phyloP scores from a whole-genome alignment of 768 basidiomycete species.

The Kwoniella dejecticola region DNA sequence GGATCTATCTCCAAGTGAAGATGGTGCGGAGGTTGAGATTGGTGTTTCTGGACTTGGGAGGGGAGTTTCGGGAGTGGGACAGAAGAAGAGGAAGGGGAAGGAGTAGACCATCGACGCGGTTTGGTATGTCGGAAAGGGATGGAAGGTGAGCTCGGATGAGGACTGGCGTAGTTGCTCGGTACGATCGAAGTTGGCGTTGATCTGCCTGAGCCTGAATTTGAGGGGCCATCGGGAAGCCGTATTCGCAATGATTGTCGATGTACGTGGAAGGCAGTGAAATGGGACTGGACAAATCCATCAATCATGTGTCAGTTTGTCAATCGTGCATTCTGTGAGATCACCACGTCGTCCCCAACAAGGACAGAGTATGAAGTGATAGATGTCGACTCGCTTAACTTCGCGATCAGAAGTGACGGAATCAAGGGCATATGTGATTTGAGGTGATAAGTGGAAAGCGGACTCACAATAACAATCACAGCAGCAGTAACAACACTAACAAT shows the following conservation, averaged over 20 bases:
- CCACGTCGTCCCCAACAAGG: too few relatives aligned
- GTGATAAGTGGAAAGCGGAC: too few relatives aligned
- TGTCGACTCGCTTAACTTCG: too few relatives aligned
- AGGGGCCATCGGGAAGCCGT: conserved; percentile 14
- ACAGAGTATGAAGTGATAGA: too few relatives aligned
- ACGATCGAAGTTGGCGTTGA: conserved; percentile 24
- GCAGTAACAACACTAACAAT: conserved; percentile 66
- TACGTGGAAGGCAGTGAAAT: conserved; percentile 69
- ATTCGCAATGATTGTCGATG: conserved; percentile 32
- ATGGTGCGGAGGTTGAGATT: background rate
- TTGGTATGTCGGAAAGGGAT: conserved; percentile 39
- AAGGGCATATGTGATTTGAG: too few relatives aligned
- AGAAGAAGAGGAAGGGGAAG: conserved; percentile 18
- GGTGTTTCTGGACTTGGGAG: too few relatives aligned
- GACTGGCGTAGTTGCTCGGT: conserved; percentile 41
- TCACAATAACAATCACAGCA: conserved; percentile 66
- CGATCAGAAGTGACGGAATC: too few relatives aligned
- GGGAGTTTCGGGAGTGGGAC: background rate
- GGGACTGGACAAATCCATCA: too few relatives aligned
- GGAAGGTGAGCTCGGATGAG: conserved; percentile 26
- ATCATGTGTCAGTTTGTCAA: too few relatives aligned
- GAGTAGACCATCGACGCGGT: conserved; percentile 21
- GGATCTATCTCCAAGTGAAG: background rate
- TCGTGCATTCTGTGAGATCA: too few relatives aligned
- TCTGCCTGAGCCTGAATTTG: conserved; percentile 10